Evolutionary conservation across 345 rosid species (phyloP).

Genomic region (Sonneratia caseolaris): DNA sequence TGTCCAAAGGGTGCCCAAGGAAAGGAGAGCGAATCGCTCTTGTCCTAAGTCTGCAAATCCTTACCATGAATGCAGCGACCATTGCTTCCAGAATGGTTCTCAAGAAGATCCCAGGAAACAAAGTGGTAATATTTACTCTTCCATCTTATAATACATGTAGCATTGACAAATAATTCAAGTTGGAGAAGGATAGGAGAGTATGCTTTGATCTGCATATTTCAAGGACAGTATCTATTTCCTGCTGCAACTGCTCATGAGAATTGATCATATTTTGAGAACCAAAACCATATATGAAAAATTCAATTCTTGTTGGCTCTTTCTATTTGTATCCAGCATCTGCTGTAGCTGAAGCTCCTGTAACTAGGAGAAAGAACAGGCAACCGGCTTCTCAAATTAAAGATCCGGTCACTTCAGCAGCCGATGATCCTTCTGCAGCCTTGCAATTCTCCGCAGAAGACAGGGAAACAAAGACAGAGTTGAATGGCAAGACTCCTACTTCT

Average conservation of each 20-base stretch:
- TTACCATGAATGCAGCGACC: conserved; percentile 42
- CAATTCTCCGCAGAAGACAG: conserved; percentile 13
- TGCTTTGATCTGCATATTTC: too few relatives aligned
- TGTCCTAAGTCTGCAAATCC: conserved; percentile 45
- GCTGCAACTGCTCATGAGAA: background rate
- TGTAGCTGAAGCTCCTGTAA: conserved; percentile 35
- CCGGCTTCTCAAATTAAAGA: conserved; percentile 22
- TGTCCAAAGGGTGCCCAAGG: conserved; percentile 9
- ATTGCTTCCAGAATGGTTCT: conserved; percentile 29
- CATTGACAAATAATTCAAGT: too few relatives aligned
- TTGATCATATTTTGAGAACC: background rate
- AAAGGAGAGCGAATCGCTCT: conserved; percentile 18
- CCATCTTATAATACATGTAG: background rate
- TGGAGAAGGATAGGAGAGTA: too few relatives aligned
- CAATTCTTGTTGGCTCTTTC: background rate
- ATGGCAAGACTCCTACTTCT: conserved; percentile 22
- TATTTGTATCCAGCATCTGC: conserved; percentile 32
- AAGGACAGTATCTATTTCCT: background rate
- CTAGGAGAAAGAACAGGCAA: conserved; percentile 53
- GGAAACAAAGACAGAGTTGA: conserved; percentile 27
- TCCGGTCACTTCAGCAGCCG: conserved; percentile 14
- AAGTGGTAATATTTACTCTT: conserved; percentile 24
- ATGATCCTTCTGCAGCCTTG: conserved; percentile 22
- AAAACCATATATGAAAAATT: background rate
- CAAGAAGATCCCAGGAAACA: conserved; percentile 25